These are phyloP conservation scores for Aspergillus arachidicola DNA, from an alignment of 2,329 filamentous ascomycete genomes.

Conservation along the genomic window DNA sequence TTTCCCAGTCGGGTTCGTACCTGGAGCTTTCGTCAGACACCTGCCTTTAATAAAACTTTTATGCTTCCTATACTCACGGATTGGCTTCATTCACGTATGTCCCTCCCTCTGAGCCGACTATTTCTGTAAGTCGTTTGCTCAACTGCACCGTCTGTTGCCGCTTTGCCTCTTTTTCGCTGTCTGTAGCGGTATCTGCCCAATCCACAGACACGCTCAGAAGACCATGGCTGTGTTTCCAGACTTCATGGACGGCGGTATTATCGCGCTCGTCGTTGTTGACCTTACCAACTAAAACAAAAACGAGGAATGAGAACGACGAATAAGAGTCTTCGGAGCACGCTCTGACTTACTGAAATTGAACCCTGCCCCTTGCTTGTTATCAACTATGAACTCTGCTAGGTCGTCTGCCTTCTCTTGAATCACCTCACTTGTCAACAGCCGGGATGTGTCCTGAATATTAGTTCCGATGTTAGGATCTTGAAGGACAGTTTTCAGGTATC, in stretches of 20 bases:
- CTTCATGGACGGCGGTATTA: neutral
- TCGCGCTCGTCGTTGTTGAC: constrained; percentile 7
- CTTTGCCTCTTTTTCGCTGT: neutral
- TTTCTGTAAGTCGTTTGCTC: neutral
- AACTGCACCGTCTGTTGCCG: neutral
- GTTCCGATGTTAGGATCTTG: constrained; percentile 2
- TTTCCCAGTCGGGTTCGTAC: constrained; percentile 5
- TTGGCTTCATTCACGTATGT: constrained; percentile 8
- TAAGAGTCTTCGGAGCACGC: neutral
- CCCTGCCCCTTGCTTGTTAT: neutral
- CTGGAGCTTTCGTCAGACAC: neutral
- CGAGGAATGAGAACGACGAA: neutral
- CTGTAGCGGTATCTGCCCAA: constrained; percentile 2
- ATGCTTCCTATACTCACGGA: neutral
- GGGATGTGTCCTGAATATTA: constrained; percentile 1
- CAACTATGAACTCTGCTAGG: constrained; percentile 1
- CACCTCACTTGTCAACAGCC: neutral
- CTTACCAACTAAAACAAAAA: neutral
- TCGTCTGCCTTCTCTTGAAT: neutral
- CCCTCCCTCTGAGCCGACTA: constrained; percentile 2
- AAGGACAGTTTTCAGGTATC: neutral
- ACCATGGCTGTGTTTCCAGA: constrained; percentile 5
- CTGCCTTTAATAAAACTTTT: neutral
- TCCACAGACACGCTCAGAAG: neutral
- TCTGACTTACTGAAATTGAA: neutral